Base-by-base conservation (phyloP, 2,329 filamentous ascomycete genomes). In the Colletotrichum limetticola region DNA sequence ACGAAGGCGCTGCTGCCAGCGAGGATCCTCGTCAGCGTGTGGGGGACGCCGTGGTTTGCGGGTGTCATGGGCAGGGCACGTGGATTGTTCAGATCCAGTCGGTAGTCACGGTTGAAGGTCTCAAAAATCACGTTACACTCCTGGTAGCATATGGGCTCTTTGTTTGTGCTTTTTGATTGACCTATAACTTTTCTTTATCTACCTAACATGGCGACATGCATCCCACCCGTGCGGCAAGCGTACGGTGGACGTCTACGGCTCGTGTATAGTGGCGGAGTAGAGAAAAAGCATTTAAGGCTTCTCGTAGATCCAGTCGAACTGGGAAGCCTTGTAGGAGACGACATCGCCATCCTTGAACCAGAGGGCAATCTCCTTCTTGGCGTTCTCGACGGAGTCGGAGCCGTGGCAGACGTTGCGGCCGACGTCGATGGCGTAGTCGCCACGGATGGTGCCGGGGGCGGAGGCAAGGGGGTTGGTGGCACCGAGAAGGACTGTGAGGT, bases 321-420 rank as follows among this genome's bases (percentile, higher is more conserved):
- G 90, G 84, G 94, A 89, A 79, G 89, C 88, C 91, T 97, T 96
- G 91, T 94, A 98, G 87, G 83, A 89, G 86, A 95, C 86, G 82
- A 98, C 84, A 86, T 98, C 97, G 79, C 91, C 92, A 79, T 94
- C 89, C 87, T 93, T 92, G 94, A 99, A 99, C 97, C 97, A 99
- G 84, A 98, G 92, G 82, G 93, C 93, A 84, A 99, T 99, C 91
- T 99, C 97, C 94, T 98, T 98, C 93, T 98, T 91, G 87, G 97
- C 97, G 89, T 91, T 98, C 92, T 99, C 97, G 87, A 99, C 96
- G 84, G 90, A 92, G 91, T 99, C 97, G 86, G 95, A 98, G 85
- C 97, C 97, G 92, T 99, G 97, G 94, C 96, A 98, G 89, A 98
- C 95, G 91, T 99, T 99, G 86, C 96, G 95, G 88, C 97, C 97